These are phyloP conservation scores for Pseudopithomyces chartarum DNA, from an alignment of 2,329 filamentous ascomycete genomes.

Conservation along the genomic window DNA sequence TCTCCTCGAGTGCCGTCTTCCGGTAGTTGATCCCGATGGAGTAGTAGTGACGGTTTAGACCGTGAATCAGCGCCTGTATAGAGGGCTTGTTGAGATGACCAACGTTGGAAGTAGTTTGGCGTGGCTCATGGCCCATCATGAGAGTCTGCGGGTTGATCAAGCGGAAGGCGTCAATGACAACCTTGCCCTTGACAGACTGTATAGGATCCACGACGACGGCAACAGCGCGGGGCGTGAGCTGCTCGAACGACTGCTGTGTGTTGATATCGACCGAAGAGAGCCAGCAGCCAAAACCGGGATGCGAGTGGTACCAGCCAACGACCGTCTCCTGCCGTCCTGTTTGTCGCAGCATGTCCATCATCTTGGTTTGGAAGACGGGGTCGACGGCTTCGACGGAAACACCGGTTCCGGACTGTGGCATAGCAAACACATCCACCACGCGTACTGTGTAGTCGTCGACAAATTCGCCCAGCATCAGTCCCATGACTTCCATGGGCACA, in stretches of 20 bases:
- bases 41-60: constrained; percentile 98
- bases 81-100: constrained; percentile 99
- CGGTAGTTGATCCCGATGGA: constrained; percentile 98
- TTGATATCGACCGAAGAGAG: constrained; percentile 99
- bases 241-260: constrained; percentile 99
- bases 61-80: constrained; percentile 98
- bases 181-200: constrained; percentile 99
- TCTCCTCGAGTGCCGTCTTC: constrained; percentile 97
- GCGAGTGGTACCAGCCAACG: constrained; percentile 99
- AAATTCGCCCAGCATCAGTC: constrained; percentile 97
- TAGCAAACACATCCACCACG: constrained; percentile 98
- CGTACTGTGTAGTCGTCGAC: constrained; percentile 99
- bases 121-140: constrained; percentile 96
- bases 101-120: constrained; percentile 96
- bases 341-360: constrained; percentile 99
- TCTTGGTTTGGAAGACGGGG: constrained; percentile 98
- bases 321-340: constrained; percentile 96
- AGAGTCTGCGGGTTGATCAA: constrained; percentile 97
- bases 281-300: constrained; percentile 99
- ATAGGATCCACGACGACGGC: constrained; percentile 98
- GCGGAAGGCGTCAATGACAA: constrained; percentile 98
- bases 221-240: constrained; percentile 93
- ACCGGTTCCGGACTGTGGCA: constrained; percentile 98
- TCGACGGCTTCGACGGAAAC: constrained; percentile 98
- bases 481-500: constrained; percentile 99